phyloP scores from a whole-genome alignment of 345 rosid species.

The Heritiera fomes region DNA sequence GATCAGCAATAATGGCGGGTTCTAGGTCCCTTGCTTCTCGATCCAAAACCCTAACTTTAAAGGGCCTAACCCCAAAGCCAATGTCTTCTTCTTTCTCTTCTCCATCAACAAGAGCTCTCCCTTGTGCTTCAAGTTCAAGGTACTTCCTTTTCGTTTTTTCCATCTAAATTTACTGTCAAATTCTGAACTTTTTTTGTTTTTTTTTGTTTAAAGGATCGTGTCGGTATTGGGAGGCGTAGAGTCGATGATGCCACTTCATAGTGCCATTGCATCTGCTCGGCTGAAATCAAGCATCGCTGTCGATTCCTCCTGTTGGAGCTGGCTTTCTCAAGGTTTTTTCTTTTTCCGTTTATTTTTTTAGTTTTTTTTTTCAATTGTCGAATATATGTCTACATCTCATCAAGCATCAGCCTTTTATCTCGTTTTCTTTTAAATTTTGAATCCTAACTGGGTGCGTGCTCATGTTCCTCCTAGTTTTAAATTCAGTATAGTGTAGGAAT shows the following conservation, averaged over 20 bases:
- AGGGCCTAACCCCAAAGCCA: constrained; percentile 30
- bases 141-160: neutral
- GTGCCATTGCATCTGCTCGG: constrained; percentile 79
- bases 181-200: neutral
- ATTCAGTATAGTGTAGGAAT: neutral
- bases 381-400: neutral
- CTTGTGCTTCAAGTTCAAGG: constrained; percentile 62
- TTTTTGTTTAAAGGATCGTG: constrained; percentile 41
- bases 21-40: constrained; percentile 31
- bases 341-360: neutral
- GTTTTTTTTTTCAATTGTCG: neutral
- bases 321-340: constrained; percentile 71
- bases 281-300: constrained; percentile 77
- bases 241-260: constrained; percentile 80
- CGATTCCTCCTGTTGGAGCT: constrained; percentile 94
- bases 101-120: constrained; percentile 39
- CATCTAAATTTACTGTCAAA: neutral
- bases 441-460: neutral
- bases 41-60: constrained; percentile 32
- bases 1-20: constrained; percentile 35
- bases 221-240: constrained; percentile 68
- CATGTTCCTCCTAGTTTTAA: neutral
- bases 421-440: neutral
- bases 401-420: neutral
- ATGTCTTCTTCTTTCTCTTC: constrained; percentile 32